A percentile compares a stretch with the other conserved stretches of the same genome.
These are phyloP conservation scores for Mycena citricolor DNA, from an alignment of 1,284 basidiomycete species.

Conservation along the genomic window DNA sequence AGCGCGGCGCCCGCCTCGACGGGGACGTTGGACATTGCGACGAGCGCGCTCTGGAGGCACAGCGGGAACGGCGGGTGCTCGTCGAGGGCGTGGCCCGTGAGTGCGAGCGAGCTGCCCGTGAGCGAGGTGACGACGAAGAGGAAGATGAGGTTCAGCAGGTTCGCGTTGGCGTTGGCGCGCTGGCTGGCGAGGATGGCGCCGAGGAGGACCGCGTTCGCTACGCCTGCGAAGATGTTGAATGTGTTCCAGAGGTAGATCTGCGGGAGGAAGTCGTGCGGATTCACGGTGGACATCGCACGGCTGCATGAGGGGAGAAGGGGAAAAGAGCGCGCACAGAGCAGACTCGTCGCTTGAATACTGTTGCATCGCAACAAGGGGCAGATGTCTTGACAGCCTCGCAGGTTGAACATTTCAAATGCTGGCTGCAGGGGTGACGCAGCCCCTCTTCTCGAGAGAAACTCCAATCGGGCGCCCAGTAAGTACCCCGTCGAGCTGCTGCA, in stretches of 20 bases:
- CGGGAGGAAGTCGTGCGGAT: constrained; percentile 5
- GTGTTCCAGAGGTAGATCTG: constrained; percentile 16
- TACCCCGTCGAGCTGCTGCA: no score
- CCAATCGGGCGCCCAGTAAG: no score
- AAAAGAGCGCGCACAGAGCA: no score
- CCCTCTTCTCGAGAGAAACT: no score
- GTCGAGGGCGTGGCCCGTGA: constrained; percentile 18
- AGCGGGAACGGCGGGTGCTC: constrained; percentile 10
- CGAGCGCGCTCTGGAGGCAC: constrained; percentile 12
- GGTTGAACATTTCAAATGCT: no score
- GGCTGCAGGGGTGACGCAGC: no score
- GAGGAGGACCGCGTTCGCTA: constrained; percentile 8
- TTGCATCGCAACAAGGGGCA: no score
- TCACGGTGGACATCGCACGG: constrained; percentile 8
- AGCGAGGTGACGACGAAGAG: constrained; percentile 10
- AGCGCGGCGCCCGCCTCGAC: constrained; percentile 12
- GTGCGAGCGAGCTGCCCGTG: constrained; percentile 3
- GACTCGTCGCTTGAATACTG: no score
- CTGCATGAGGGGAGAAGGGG: no score
- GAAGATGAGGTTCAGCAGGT: constrained; percentile 11
- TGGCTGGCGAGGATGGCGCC: constrained; percentile 8
- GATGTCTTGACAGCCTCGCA: no score
- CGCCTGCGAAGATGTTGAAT: constrained; percentile 14
- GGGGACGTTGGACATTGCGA: constrained; percentile 13
- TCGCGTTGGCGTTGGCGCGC: not conserved